These are phyloP conservation scores for Erodium trifolium DNA, from an alignment of 441 rosid species.

Conservation along the genomic window DNA sequence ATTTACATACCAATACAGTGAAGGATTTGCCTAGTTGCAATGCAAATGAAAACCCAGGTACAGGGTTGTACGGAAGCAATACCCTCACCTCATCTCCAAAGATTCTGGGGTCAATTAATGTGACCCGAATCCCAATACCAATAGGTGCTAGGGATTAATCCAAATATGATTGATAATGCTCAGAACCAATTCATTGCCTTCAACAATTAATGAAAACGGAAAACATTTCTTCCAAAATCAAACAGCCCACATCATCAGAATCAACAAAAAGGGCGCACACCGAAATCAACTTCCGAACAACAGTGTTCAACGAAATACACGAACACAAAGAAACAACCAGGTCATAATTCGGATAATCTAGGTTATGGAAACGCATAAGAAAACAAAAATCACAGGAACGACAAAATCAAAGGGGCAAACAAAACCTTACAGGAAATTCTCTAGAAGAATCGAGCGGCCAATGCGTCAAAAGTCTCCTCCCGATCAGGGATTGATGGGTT, in stretches of 20 bases:
- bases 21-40: background rate
- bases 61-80: background rate
- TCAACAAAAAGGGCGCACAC: background rate
- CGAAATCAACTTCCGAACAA: slow-evolving; percentile 9
- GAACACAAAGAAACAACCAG: background rate
- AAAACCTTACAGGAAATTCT: slow-evolving; percentile 27
- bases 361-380: slow-evolving; percentile 3
- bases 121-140: background rate
- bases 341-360: slow-evolving; percentile 12
- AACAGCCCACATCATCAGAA: background rate
- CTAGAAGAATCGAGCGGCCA: slow-evolving; percentile 16
- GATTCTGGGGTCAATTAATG: background rate
- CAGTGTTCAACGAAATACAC: background rate
- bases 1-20: background rate
- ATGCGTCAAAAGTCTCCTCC: slow-evolving; percentile 16
- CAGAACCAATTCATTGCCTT: background rate
- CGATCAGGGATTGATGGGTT: slow-evolving; percentile 16
- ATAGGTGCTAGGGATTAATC: background rate
- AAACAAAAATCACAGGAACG: background rate
- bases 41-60: background rate
- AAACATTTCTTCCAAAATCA: background rate
- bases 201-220: no score
- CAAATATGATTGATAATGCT: background rate
- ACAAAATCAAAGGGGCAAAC: background rate
- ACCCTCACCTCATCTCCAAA: background rate